Base-by-base conservation (phyloP, 306 rosid genomes). In the Argentina anserina region DNA sequence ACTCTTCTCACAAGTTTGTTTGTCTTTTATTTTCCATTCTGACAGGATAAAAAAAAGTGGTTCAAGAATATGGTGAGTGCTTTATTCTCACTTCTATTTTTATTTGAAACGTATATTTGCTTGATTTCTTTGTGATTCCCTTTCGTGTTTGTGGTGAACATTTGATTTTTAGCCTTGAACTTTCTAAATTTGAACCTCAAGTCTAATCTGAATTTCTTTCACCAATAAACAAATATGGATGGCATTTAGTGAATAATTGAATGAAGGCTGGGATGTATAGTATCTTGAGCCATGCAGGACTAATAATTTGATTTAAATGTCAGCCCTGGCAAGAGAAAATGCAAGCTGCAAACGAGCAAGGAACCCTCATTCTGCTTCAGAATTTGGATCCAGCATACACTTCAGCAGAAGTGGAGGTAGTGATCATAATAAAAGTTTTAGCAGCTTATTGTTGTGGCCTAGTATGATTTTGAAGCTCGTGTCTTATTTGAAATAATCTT, bases 301-400 rank as follows among this genome's bases (percentile, higher is more conserved):
- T 77, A 31, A 65, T 76, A 61, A 23, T 60, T 70, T 76, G n/a
- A 58, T 58, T 64, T 56, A 45, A 80, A 11, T 84, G 79, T 74
- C 89, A 91, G 99, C 80, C 92, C 49, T 90, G 97, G 99, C 96
- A 90, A 79, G 99, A 91, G 64, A 81, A 67, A 67, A 41, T 91
- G 81, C 79, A 79, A 80, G 41, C 56, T 70, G 93, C 97, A 36
- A 56, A 86, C 66, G 87, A 87, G 58, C 90, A 88, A 76, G 86
- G 96, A 50, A 86, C 68, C 41, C 92, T 95, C 55, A 83, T 91
- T 81, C 79, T 90, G 65, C 85, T 91, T 78, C 89, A 90, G 75
- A 95, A 91, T 79, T 87, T 95, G 86, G 93, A 90, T 81, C 97
- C 97, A 23, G 75, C 85, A 74, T 82, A 80, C 70, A 87, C 91